These are phyloP conservation scores for Trichoderma asperelloides DNA, from an alignment of 495 filamentous ascomycete species.

Conservation along the genomic window DNA sequence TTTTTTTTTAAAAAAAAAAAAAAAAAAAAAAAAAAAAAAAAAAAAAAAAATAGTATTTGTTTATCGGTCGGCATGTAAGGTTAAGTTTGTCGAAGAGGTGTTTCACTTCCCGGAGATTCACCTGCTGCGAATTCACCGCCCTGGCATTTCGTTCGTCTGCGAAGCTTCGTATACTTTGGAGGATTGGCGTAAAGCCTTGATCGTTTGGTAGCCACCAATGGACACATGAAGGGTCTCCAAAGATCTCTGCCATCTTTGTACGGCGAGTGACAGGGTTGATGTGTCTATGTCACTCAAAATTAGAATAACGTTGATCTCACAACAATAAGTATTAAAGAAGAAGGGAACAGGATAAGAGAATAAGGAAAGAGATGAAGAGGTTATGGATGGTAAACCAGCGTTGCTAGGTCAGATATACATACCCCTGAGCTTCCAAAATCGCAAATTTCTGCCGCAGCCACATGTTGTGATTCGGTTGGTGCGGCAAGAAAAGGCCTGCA, in stretches of 20 bases:
- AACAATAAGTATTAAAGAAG: neutral
- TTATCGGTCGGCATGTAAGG: neutral
- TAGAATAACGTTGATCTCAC: neutral
- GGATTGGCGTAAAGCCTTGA: constrained; percentile 59
- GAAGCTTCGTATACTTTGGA: constrained; percentile 68
- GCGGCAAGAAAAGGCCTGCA: constrained; percentile 66
- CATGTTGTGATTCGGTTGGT: constrained; percentile 61
- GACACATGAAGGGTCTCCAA: constrained; percentile 55
- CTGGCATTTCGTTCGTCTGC: constrained; percentile 61
- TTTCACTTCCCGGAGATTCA: constrained; percentile 67
- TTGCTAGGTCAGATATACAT: constrained; percentile 26
- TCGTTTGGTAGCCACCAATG: constrained; percentile 86
- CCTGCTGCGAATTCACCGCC: constrained; percentile 51
- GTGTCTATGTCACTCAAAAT: constrained; percentile 48
- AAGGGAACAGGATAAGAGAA: constrained; percentile 9
- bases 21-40: too few relatives aligned
- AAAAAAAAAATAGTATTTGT: too few relatives aligned
- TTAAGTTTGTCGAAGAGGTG: constrained; percentile 51
- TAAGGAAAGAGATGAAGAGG: neutral
- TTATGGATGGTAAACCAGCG: neutral
- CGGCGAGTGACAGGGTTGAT: constrained; percentile 71
- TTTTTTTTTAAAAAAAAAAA: too few relatives aligned
- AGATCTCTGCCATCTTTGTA: constrained; percentile 59
- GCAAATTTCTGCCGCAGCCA: constrained; percentile 80
- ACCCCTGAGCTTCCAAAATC: constrained; percentile 75